Conservation (phyloP, 176 grass and related monocot genomes). For the Aegilops longissima region DNA sequence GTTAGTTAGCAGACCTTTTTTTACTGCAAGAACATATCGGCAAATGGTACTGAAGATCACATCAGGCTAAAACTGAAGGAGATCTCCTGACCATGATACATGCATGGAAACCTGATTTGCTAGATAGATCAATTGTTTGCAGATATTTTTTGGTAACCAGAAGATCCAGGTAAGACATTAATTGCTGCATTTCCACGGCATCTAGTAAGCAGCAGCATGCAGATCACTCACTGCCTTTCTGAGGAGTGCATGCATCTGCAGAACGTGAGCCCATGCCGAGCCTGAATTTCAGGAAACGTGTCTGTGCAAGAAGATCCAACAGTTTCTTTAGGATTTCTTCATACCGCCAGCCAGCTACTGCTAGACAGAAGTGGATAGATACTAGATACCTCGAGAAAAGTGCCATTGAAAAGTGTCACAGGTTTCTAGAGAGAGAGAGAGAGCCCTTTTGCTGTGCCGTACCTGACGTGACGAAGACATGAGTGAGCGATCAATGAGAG, state of each 20-base stretch:
- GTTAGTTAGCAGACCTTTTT: neutral
- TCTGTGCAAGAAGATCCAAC: too few species aligned
- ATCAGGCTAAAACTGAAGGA: neutral
- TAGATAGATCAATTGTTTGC: conserved; percentile 19
- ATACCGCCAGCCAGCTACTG: neutral
- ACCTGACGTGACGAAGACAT: too few species aligned
- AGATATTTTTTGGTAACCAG: neutral
- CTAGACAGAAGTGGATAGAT: neutral
- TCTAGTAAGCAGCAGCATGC: neutral
- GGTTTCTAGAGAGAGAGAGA: neutral
- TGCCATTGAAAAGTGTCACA: neutral
- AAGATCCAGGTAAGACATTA: conserved; percentile 25
- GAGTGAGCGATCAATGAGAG: neutral
- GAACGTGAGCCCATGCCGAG: neutral
- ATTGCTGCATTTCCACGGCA: neutral
- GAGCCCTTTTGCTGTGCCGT: too few species aligned
- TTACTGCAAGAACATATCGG: neutral
- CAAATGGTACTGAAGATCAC: too few species aligned
- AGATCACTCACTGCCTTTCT: neutral
- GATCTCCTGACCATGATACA: neutral
- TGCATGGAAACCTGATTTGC: neutral
- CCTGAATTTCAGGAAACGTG: conserved; percentile 18
- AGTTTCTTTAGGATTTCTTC: too few species aligned
- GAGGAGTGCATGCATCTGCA: neutral
- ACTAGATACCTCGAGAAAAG: neutral